Evolutionary conservation across 2,329 filamentous ascomycete species (phyloP).

Genomic region (Penicillium sp.): DNA sequence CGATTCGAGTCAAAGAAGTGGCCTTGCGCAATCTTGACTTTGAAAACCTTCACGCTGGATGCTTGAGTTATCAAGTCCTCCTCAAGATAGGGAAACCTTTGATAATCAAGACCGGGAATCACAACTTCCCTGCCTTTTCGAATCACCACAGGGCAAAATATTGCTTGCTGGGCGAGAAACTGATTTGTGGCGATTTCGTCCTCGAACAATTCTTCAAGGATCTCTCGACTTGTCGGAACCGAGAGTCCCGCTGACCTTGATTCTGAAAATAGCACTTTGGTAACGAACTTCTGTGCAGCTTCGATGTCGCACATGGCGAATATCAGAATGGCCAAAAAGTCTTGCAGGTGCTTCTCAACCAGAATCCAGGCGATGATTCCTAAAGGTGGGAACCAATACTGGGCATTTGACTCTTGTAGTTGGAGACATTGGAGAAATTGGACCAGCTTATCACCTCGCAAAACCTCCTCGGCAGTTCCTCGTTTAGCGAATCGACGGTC

Average conservation of each 20-base stretch:
- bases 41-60: neutral
- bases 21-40: neutral
- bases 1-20: neutral
- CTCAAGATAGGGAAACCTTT: neutral
- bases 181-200: neutral
- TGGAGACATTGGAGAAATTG: neutral
- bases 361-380: neutral
- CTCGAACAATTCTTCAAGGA: neutral
- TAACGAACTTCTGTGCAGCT: neutral
- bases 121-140: neutral
- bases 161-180: neutral
- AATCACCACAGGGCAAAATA: neutral
- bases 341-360: neutral
- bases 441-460: neutral
- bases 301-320: neutral
- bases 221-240: neutral
- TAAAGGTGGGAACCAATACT: neutral
- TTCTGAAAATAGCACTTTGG: no score
- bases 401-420: neutral
- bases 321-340: neutral
- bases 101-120: neutral
- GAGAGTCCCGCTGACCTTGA: no score
- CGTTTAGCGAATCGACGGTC: neutral
- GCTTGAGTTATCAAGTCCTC: neutral
- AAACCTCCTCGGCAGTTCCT: neutral